Conservation (phyloP, 176 grass and related monocot genomes). For the Dendrocalamus sinicus region DNA sequence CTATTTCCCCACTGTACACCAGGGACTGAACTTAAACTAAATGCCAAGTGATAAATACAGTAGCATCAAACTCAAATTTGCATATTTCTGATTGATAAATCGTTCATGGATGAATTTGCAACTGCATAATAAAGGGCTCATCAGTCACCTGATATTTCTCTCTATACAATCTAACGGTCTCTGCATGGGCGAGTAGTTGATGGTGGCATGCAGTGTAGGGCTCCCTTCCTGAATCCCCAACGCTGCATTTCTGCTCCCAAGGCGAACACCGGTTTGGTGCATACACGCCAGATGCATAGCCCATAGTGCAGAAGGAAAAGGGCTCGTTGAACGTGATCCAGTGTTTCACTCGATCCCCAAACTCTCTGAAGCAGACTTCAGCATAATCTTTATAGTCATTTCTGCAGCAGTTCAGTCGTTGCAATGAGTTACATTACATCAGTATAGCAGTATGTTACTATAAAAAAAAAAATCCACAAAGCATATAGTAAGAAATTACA, state of each 20-base stretch:
- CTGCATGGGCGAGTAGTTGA: slow-evolving; percentile 53
- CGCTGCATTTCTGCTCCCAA: slow-evolving; percentile 38
- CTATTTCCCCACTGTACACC: no score
- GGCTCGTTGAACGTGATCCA: slow-evolving; percentile 80
- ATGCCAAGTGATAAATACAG: no score
- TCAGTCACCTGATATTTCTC: slow-evolving; percentile 56
- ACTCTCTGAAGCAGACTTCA: slow-evolving; percentile 71
- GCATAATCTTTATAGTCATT: slow-evolving; percentile 62
- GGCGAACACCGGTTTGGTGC: slow-evolving; percentile 55
- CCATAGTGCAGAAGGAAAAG: neutral
- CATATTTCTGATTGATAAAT: neutral
- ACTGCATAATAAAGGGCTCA: neutral
- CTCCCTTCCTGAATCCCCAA: slow-evolving; percentile 56
- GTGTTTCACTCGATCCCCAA: slow-evolving; percentile 65
- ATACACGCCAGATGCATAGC: neutral
- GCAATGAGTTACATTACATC: neutral
- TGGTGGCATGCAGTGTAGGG: slow-evolving; percentile 59
- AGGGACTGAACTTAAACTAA: no score
- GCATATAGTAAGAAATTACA: neutral
- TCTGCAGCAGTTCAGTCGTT: slow-evolving; percentile 20
- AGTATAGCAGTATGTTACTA: neutral
- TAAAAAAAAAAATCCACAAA: neutral
- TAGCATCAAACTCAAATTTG: no score
- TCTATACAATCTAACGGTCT: slow-evolving; percentile 30
- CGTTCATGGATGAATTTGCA: neutral